phyloP scores from a whole-genome alignment of 176 grass and related monocot genomes.

The Oryza glaberrima region DNA sequence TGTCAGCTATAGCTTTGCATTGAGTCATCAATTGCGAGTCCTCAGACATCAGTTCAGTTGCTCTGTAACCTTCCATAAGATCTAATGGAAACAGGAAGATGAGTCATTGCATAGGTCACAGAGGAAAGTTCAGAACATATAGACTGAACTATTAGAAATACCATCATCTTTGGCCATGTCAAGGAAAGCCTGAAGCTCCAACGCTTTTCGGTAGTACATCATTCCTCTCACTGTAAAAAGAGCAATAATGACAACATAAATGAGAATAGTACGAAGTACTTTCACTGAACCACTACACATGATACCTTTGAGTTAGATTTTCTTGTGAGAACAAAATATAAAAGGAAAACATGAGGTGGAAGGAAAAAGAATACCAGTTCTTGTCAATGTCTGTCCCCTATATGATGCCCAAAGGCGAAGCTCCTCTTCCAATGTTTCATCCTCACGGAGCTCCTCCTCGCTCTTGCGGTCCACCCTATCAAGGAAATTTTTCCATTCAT shows the following conservation, averaged over 20 bases:
- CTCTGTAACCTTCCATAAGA: constrained; percentile 94
- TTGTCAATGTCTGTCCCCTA: constrained; percentile 88
- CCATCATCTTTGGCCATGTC: constrained; percentile 93
- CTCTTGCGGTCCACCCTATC: constrained; percentile 53
- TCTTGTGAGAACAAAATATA: constrained; percentile 6
- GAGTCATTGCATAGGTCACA: constrained; percentile 28
- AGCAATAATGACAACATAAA: constrained; percentile 15
- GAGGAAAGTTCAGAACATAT: constrained; percentile 17
- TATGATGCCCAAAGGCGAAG: constrained; percentile 96
- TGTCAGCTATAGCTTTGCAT: constrained; percentile 96
- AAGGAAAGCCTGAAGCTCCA: constrained; percentile 96
- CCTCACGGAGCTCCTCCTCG: constrained; percentile 72
- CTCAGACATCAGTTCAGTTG: constrained; percentile 72
- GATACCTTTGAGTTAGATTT: constrained; percentile 10
- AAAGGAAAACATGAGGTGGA: neutral
- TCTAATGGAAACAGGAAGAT: constrained; percentile 49
- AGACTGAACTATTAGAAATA: constrained; percentile 42
- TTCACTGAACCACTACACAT: constrained; percentile 1
- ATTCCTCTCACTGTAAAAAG: constrained; percentile 85
- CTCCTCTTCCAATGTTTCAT: constrained; percentile 76
- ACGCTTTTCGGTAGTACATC: constrained; percentile 99
- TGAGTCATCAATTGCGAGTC: constrained; percentile 74
- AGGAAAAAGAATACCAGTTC: constrained; percentile 65
- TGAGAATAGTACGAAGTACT: neutral
- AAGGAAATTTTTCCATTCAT: constrained; percentile 96